Base-by-base conservation (phyloP, 208 protist genomes). In the Acanthamoeba lenticulata region DNA sequence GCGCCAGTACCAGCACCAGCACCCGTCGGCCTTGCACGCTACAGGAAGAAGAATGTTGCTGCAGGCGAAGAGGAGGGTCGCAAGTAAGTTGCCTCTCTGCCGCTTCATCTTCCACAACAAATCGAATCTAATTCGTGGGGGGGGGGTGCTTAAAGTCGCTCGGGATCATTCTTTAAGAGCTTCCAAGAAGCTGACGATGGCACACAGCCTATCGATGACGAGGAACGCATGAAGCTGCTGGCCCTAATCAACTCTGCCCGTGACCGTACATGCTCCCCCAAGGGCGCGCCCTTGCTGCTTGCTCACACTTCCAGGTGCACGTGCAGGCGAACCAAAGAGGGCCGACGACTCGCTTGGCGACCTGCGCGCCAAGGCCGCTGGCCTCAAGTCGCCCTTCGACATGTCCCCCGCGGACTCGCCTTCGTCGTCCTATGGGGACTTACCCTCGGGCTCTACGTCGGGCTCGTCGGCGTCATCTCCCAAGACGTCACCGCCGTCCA, bases 401-500 rank as follows among this genome's bases (percentile, higher is more conserved):
- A 72, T 72, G 29, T 72, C 62, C 19, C 62, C 62, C 29, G 24
- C 5, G 19, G 24, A 83, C 0, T 83, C 72, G 34, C 72, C 72
- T 6, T 83, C 72, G 21, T 83, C 72, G 3, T 83, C 72, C 72
- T 83, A 83, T 38, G 38, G 34, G 11, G 72, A 83, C 40, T 38
- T 83, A 17, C 72, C 72, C 3, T n/a, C 72, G 5, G 21, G 21
- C 42, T 83, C 72, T 9, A 9, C 9, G 27, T 52, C 72, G 34
- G 13, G 24, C 21, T 83, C 72, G 40, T 32, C 15, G 19, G 24
- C 72, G 6, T 83, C 72, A 4, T 83, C 72, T 29, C 72, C 72
- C 72, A 83, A 83, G 72, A 42, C 72, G 24, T 83, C 72, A 17
- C 72, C 72, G 19, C 72, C 72, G 19, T 32, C 72, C 72, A 42